phyloP scores from a whole-genome alignment of 495 filamentous ascomycete genomes.

The Podospora anserina region DNA sequence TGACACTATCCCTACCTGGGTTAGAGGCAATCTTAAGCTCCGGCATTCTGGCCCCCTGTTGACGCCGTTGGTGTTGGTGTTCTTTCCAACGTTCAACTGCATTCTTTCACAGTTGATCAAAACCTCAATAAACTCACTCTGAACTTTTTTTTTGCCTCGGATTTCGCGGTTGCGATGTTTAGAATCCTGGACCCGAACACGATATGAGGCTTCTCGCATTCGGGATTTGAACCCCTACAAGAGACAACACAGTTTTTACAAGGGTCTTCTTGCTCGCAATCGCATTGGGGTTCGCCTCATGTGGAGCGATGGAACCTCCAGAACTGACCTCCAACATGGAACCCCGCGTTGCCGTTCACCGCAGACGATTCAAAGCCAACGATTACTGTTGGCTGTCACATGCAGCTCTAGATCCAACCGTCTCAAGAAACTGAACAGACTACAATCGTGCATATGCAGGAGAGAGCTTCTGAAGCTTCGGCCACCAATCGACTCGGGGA shows the following conservation, averaged over 20 bases:
- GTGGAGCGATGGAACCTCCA: neutral
- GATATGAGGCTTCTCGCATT: neutral
- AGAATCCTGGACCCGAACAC: neutral
- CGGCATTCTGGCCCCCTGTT: neutral
- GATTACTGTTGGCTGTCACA: slow-evolving; percentile 22
- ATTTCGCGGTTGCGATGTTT: neutral
- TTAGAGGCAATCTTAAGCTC: neutral
- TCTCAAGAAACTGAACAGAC: neutral
- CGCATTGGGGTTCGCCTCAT: slow-evolving; percentile 16
- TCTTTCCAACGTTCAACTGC: neutral
- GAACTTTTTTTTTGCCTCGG: neutral
- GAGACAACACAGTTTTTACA: neutral
- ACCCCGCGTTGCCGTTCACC: slow-evolving; percentile 1
- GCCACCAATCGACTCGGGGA: neutral
- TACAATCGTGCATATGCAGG: neutral
- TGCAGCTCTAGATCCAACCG: neutral
- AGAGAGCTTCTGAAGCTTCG: neutral
- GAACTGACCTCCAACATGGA: neutral
- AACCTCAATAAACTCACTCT: neutral
- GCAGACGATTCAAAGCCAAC: slow-evolving; percentile 11
- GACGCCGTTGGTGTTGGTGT: neutral
- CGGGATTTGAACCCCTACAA: neutral
- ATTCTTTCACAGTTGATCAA: neutral
- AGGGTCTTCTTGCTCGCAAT: neutral
- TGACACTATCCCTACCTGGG: neutral